A percentile compares a stretch with the other conserved stretches of the same genome.
Conservation (phyloP, 345 rosid genomes). For the Stellera chamaejasme region DNA sequence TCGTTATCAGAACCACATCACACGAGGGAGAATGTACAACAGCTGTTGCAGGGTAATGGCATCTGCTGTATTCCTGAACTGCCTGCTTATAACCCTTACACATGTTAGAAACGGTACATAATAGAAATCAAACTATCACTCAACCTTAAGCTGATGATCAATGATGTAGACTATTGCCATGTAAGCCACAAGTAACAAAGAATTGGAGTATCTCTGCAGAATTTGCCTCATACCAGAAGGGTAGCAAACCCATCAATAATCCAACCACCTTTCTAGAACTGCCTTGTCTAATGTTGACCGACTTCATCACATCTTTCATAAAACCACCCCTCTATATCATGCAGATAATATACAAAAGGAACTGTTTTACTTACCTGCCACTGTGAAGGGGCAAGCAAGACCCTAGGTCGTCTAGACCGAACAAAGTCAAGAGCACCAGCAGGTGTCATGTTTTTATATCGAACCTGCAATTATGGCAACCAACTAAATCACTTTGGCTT, state of each 20-base stretch:
- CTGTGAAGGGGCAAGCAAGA: slow-evolving; percentile 53
- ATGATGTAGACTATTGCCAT: background rate
- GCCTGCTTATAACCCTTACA: slow-evolving; percentile 31
- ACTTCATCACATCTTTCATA: background rate
- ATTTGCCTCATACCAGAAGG: no score
- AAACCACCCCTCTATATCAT: background rate
- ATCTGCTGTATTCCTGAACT: slow-evolving; percentile 39
- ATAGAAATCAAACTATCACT: background rate
- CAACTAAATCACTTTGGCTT: slow-evolving; percentile 8
- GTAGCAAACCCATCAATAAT: no score
- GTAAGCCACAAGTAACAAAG: background rate
- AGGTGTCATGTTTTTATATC: slow-evolving; percentile 51
- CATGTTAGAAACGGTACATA: slow-evolving; percentile 1
- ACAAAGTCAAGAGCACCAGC: slow-evolving; percentile 46
- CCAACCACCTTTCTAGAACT: background rate
- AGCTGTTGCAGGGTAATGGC: slow-evolving; percentile 9
- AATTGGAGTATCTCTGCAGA: no score
- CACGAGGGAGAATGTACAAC: slow-evolving; percentile 20
- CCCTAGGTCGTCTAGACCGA: slow-evolving; percentile 55
- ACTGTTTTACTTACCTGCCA: slow-evolving; percentile 37
- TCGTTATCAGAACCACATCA: slow-evolving; percentile 45
- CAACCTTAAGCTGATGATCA: background rate
- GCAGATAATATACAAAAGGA: background rate
- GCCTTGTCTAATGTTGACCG: slow-evolving; percentile 1
- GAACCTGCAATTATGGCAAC: slow-evolving; percentile 27